Percentiles rank a stretch among this genome's conserved stretches.
These are phyloP conservation scores for Globisporangium cederbergense DNA, from an alignment of 352 stramenopile species.

Conservation along the genomic window DNA sequence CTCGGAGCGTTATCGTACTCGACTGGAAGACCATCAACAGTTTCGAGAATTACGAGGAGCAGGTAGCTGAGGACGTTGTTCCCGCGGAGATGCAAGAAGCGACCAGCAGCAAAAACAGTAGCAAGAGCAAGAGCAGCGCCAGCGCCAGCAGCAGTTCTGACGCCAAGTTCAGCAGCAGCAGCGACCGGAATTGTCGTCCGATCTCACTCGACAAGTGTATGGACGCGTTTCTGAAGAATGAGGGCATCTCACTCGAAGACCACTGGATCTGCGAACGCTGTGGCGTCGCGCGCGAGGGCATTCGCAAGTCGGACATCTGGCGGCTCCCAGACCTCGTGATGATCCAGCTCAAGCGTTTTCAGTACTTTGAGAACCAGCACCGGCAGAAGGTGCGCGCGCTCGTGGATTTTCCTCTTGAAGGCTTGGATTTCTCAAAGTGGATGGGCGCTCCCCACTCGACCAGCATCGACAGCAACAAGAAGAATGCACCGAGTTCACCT, in stretches of 20 bases:
- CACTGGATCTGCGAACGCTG: conserved; percentile 75
- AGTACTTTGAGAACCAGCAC: conserved; percentile 84
- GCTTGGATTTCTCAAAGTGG: conserved; percentile 77
- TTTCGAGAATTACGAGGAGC: conserved; percentile 25
- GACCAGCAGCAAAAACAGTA: neutral
- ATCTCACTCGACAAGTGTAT: conserved; percentile 65
- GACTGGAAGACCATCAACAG: conserved; percentile 43
- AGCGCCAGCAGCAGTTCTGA: neutral
- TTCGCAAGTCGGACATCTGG: conserved; percentile 64
- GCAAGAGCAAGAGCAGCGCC: neutral
- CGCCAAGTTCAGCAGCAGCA: neutral
- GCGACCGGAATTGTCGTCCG: conserved; percentile 20
- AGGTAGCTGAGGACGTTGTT: conserved; percentile 27
- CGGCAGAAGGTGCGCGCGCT: conserved; percentile 79
- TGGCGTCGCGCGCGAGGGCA: conserved; percentile 52
- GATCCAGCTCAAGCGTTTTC: conserved; percentile 88
- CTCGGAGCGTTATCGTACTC: conserved; percentile 71
- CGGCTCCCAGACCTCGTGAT: conserved; percentile 79
- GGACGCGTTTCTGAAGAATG: conserved; percentile 63
- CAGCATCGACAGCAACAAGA: conserved; percentile 3
- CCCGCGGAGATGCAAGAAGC: conserved; percentile 23
- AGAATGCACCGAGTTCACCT: neutral
- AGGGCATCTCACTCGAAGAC: conserved; percentile 70
- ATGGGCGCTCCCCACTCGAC: conserved; percentile 28
- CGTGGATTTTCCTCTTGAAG: conserved; percentile 79